phyloP scores from a whole-genome alignment of 345 rosid species.

The Dimocarpus longan region DNA sequence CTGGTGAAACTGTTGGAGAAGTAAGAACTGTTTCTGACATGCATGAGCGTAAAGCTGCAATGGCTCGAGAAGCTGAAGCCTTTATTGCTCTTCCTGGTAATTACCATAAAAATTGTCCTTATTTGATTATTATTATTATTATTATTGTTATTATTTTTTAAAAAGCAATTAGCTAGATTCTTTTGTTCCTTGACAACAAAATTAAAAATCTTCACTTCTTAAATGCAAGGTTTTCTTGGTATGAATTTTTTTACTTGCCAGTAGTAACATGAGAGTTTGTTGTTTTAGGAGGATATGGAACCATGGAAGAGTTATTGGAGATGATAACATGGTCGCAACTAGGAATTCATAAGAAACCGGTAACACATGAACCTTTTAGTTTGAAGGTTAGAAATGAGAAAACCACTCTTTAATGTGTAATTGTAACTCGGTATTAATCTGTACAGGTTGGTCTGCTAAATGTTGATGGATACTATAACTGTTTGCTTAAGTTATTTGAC shows the following conservation, averaged over 20 bases:
- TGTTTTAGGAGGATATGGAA: conserved; percentile 87
- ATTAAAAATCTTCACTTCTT: neutral
- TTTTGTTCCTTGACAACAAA: neutral
- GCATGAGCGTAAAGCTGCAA: conserved; percentile 96
- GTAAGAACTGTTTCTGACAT: conserved; percentile 81
- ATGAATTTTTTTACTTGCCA: conserved; percentile 14
- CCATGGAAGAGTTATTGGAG: conserved; percentile 94
- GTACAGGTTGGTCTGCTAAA: conserved; percentile 89
- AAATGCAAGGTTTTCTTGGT: neutral
- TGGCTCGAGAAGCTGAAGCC: conserved; percentile 97
- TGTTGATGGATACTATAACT: conserved; percentile 89
- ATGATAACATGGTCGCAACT: conserved; percentile 99
- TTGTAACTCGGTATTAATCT: neutral
- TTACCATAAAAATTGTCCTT: conserved; percentile 7
- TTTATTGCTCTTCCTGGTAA: conserved; percentile 97
- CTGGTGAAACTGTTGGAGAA: conserved; percentile 87
- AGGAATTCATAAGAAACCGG: conserved; percentile 93
- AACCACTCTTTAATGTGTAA: neutral
- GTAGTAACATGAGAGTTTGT: neutral
- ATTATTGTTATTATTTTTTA: no score
- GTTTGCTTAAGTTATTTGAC: conserved; percentile 81
- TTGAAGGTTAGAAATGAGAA: conserved; percentile 5
- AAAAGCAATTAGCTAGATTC: conserved; percentile 12
- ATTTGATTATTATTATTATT: neutral
- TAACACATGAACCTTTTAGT: conserved; percentile 35